Evolutionary conservation across 768 basidiomycete genomes (phyloP), one percentile per base, ranked within the genome.

Genomic region (Hypholoma sublateritium): DNA sequence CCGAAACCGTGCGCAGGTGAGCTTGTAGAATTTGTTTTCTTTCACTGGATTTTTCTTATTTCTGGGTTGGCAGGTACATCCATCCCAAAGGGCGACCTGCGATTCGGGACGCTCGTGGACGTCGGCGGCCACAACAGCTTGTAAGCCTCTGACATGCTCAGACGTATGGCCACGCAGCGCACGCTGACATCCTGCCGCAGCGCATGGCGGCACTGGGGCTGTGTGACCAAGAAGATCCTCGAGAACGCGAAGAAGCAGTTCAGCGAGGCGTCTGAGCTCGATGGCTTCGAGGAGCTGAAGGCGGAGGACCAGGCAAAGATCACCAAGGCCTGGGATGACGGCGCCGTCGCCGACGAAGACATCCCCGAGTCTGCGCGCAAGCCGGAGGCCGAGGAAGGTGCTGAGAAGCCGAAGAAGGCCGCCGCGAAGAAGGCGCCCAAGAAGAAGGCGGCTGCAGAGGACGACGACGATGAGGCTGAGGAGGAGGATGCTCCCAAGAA

Each of bases 181-280:
- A 41, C 17, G 36, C 19, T 21, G 24, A 46, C 52, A 55, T 39
- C 44, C 53, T 35, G 8, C 24, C 45, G 54, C 24, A 92, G 90
- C 66, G 70, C 78, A 34, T 96, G 91, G 91, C 85, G 92, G 60
- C 94, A 96, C 66, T 96, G 93, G 93, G 93, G 93, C 17, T 95
- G 94, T 67, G 79, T 82, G 6, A 93, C 93, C 0, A 43, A 77
- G 17, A 84, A 80, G 65, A 83, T 94, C 48, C 63, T 96, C 32
- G 67, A 66, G 19, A 95, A 93, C 67, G 77, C 91, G 70, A 89
- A 93, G 73, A 76, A 77, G 12, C 70, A 74, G 2, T 80, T 89
- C 59, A 75, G 77, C 1, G 76, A 77, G 4, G 76, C 84, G 0
- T 77, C 81, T 9, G 92, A 95, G 0, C 74, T 96, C 36, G 95